Percentiles rank a stretch among this genome's conserved stretches.
Evolutionary conservation across 768 basidiomycete species (phyloP).

Genomic region (Dentipellis sp.): DNA sequence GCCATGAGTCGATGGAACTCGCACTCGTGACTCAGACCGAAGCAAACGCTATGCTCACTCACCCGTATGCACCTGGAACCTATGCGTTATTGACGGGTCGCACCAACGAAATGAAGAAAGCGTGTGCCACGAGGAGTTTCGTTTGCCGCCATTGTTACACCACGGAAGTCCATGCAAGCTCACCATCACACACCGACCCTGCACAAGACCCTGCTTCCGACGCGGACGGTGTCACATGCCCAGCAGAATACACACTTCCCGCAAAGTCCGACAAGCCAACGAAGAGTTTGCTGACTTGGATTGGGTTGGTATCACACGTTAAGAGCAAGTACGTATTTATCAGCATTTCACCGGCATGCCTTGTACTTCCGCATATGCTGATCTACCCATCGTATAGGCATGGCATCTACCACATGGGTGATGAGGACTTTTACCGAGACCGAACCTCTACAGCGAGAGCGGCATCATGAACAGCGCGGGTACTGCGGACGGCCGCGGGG

Average conservation of each 20-base stretch:
- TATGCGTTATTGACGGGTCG: neutral
- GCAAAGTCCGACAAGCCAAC: neutral
- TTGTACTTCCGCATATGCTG: neutral
- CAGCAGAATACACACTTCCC: neutral
- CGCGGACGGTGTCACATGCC: neutral
- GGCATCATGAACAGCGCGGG: neutral
- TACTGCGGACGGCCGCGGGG: neutral
- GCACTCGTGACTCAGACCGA: neutral
- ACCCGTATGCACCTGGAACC: constrained; percentile 1
- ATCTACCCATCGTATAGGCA: constrained; percentile 33
- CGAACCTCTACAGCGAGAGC: neutral
- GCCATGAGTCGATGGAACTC: constrained; percentile 10
- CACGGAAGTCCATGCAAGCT: neutral
- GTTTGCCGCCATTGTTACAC: constrained; percentile 11
- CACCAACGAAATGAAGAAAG: neutral
- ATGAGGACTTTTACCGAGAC: constrained; percentile 14
- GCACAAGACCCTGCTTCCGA: neutral
- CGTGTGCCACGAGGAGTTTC: constrained; percentile 8
- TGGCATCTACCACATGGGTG: constrained; percentile 13
- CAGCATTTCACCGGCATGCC: neutral
- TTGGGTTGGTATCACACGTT: constrained; percentile 54
- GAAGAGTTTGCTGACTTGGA: constrained; percentile 32
- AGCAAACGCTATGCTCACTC: neutral
- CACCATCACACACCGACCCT: no score
- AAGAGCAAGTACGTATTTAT: constrained; percentile 43